phyloP scores from a whole-genome alignment of 2,329 filamentous ascomycete species.

The Cercospora citrullina region DNA sequence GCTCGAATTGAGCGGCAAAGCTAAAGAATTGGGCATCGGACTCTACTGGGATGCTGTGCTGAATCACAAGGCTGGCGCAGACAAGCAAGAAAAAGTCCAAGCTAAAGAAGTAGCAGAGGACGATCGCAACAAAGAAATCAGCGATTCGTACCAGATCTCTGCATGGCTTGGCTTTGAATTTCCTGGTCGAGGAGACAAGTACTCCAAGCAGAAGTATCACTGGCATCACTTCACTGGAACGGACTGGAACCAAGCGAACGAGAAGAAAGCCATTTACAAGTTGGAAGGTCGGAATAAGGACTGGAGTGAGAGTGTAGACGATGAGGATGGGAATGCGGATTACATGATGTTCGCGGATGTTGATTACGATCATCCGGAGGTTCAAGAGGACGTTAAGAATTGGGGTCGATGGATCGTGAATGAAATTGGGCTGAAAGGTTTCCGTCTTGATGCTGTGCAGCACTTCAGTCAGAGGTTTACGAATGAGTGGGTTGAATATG shows the following conservation, averaged over 20 bases:
- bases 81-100: constrained; percentile 61
- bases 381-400: constrained; percentile 61
- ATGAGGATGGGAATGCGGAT: constrained; percentile 60
- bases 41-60: constrained; percentile 69
- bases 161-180: constrained; percentile 69
- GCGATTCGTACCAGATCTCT: constrained; percentile 53
- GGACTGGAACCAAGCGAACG: constrained; percentile 60
- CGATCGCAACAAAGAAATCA: constrained; percentile 25
- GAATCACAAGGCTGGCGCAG: constrained; percentile 69
- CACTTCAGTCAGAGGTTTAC: constrained; percentile 68
- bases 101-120: constrained; percentile 61
- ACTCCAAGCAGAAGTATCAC: constrained; percentile 63
- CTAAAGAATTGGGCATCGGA: constrained; percentile 55
- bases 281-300: constrained; percentile 54
- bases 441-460: constrained; percentile 70
- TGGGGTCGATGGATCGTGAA: constrained; percentile 68
- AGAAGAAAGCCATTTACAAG: constrained; percentile 63
- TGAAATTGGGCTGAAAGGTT: constrained; percentile 61
- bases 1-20: constrained; percentile 51
- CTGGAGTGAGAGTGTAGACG: constrained; percentile 62
- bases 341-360: constrained; percentile 72
- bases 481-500: constrained; percentile 58
- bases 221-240: constrained; percentile 67
- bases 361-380: constrained; percentile 64
- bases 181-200: constrained; percentile 57